A percentile compares a stretch with the other conserved stretches of the same genome.
Evolutionary conservation across 768 basidiomycete species (phyloP).

Genomic region (Russula ochroleuca): DNA sequence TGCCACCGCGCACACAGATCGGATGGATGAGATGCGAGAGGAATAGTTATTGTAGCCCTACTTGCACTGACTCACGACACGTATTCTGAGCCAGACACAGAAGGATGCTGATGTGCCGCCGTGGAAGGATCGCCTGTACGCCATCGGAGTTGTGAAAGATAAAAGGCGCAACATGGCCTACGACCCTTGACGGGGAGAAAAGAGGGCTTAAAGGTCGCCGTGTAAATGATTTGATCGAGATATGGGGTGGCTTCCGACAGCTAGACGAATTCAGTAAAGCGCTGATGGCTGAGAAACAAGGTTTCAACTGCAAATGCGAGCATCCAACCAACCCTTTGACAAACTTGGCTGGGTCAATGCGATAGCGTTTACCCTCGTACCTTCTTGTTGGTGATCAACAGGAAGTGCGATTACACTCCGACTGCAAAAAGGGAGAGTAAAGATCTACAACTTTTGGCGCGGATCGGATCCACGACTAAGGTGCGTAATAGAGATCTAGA

Average conservation of each 20-base stretch:
- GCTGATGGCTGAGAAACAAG: conserved; percentile 22
- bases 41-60: neutral
- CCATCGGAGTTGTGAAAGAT: conserved; percentile 6
- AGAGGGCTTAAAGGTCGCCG: conserved; percentile 20
- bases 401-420: neutral
- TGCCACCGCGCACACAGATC: conserved; percentile 7
- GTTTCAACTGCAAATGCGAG: conserved; percentile 14
- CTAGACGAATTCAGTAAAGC: conserved; percentile 24
- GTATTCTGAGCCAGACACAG: conserved; percentile 8
- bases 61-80: neutral
- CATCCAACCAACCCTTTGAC: neutral
- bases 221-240: conserved; percentile 24
- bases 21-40: neutral
- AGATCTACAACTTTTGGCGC: conserved; percentile 7
- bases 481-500: neutral
- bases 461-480: conserved; percentile 5
- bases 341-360: conserved; percentile 4
- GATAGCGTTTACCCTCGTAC: conserved; percentile 2
- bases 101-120: conserved; percentile 1
- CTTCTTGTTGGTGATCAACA: neutral
- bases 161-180: conserved; percentile 10
- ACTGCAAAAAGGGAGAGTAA: neutral
- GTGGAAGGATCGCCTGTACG: conserved; percentile 7
- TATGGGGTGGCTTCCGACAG: conserved; percentile 23
- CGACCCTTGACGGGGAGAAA: conserved; percentile 7